Percentiles rank a stretch among this genome's conserved stretches.
Evolutionary conservation across 345 rosid species (phyloP).

Genomic region (Eucalyptus leucophloia): DNA sequence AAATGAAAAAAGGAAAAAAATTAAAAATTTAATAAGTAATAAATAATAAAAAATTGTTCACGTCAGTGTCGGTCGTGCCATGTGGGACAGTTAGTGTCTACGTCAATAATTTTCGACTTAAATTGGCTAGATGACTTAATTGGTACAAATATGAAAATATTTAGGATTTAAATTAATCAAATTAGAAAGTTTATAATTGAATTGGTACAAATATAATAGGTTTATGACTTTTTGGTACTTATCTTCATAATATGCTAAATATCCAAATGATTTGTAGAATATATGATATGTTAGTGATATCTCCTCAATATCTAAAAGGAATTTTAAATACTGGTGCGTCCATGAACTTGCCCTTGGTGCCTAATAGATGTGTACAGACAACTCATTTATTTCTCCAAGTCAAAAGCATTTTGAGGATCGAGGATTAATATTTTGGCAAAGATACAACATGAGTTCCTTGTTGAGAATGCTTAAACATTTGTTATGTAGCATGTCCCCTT

Average conservation of each 20-base stretch:
- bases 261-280: not conserved
- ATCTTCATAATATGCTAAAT: not conserved
- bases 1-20: too few species aligned
- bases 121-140: too few species aligned
- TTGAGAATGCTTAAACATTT: not conserved
- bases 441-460: not conserved
- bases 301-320: not conserved
- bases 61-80: accelerated
- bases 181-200: too few species aligned
- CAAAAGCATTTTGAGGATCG: not conserved
- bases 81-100: too few species aligned
- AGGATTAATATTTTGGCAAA: not conserved
- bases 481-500: not conserved
- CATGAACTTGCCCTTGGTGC: not conserved
- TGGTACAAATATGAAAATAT: too few species aligned
- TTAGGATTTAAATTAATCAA: too few species aligned
- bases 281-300: not conserved
- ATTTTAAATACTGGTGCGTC: not conserved
- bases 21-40: too few species aligned
- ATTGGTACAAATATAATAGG: too few species aligned
- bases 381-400: not conserved
- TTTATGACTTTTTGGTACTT: too few species aligned
- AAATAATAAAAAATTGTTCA: too few species aligned
- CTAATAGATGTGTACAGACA: not conserved
- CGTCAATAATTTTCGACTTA: accelerated